phyloP scores from a whole-genome alignment of 2,329 filamentous ascomycete species.

The Nigrograna mackinnonii region DNA sequence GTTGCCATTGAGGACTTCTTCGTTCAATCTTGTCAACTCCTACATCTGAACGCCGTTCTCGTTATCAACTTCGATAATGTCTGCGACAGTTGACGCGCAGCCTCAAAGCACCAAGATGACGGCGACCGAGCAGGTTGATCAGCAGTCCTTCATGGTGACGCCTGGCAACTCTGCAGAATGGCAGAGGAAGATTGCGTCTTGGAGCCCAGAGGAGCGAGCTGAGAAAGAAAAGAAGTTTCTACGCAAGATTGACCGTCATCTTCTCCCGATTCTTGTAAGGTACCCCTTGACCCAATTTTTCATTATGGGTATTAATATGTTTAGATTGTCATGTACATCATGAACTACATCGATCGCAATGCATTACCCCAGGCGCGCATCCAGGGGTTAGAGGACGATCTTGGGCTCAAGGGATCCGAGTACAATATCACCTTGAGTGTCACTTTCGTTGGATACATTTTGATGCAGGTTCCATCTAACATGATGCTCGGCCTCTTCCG shows the following conservation, averaged over 20 bases:
- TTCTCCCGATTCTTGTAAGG: slow-evolving; percentile 1
- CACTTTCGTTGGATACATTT: slow-evolving; percentile 11
- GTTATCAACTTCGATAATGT: neutral
- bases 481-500: slow-evolving; percentile 6
- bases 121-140: neutral
- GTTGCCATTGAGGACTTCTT: too few relatives aligned
- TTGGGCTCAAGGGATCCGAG: slow-evolving; percentile 3
- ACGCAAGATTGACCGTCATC: neutral
- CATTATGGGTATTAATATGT: neutral
- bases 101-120: slow-evolving; percentile 1
- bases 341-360: slow-evolving; percentile 2
- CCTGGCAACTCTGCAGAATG: neutral
- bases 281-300: neutral
- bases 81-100: neutral
- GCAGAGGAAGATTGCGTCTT: slow-evolving; percentile 1
- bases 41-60: too few relatives aligned
- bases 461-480: slow-evolving; percentile 8
- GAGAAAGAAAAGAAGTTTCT: slow-evolving; percentile 2
- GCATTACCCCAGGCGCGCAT: neutral
- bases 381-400: slow-evolving; percentile 7
- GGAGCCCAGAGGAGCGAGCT: neutral
- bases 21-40: too few relatives aligned
- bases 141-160: neutral
- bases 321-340: slow-evolving; percentile 1
- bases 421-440: slow-evolving; percentile 7